Evolutionary conservation across 2,329 filamentous ascomycete species (phyloP).

Genomic region (Polychaeton citri): DNA sequence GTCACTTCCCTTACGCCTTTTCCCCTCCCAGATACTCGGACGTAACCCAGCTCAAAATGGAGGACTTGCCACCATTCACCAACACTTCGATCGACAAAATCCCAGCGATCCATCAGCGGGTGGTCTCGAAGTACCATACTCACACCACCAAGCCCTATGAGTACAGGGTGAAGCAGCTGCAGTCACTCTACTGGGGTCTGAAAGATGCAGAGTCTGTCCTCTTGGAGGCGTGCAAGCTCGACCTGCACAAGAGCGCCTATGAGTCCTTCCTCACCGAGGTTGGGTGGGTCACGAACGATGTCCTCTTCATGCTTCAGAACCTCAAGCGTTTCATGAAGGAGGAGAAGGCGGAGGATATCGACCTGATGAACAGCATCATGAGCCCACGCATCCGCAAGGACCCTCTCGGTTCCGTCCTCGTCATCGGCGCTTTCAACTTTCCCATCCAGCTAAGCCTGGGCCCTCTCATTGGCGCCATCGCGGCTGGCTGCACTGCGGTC

Average conservation of each 20-base stretch:
- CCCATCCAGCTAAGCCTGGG: conserved; percentile 68
- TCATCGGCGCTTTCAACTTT: conserved; percentile 89
- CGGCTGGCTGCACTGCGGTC: conserved; percentile 78
- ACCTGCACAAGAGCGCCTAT: conserved; percentile 64
- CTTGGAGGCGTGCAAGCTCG: conserved; percentile 59
- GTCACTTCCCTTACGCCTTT: too few species aligned
- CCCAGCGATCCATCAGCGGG: conserved; percentile 42
- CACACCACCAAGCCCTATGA: conserved; percentile 72
- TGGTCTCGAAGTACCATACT: conserved; percentile 58
- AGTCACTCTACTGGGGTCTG: conserved; percentile 87
- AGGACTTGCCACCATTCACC: conserved; percentile 17
- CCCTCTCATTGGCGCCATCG: conserved; percentile 78
- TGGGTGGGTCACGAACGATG: conserved; percentile 67
- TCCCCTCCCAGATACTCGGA: conserved; percentile 1
- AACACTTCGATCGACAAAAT: conserved; percentile 56
- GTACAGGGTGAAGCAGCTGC: conserved; percentile 73
- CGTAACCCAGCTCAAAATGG: conserved; percentile 11
- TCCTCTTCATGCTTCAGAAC: conserved; percentile 63
- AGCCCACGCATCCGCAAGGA: conserved; percentile 72
- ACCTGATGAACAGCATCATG: conserved; percentile 54
- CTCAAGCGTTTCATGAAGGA: conserved; percentile 74
- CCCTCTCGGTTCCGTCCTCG: conserved; percentile 66
- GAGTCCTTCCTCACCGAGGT: conserved; percentile 67
- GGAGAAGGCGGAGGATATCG: conserved; percentile 58
- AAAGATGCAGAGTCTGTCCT: conserved; percentile 65